Base-by-base conservation (phyloP, 345 rosid genomes). In the Salix exigua region DNA sequence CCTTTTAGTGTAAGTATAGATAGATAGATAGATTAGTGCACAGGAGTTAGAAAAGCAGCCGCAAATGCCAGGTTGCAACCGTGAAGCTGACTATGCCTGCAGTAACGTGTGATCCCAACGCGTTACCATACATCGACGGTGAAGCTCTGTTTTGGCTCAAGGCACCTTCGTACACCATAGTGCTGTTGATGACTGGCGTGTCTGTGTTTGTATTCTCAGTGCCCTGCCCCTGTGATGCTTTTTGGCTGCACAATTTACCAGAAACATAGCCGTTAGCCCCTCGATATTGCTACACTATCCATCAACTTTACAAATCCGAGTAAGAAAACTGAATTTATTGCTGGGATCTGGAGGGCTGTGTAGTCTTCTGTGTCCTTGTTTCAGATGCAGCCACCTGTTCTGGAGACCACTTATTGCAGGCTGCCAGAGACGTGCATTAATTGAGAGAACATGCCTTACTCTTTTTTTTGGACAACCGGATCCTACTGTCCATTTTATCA, bases 151-250 rank as follows among this genome's bases (percentile, higher is more conserved):
- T 89, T 26, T 82, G 78, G 65, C 79, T 89, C 72, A 83, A 33
- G 13, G 86, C 85, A 7, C 97, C 98, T 73, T 90, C 92, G 64
- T 94, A 94, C 64, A 92, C 89, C 93, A 94, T 91, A 0, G 88
- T 26, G 51, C 80, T 50, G 78, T 91, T 50, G 37, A 82, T 60
- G 42, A 64, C 48, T 64, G 80, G 74, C 21, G 26, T n/a, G 23
- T 18, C 12, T 1, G 68, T n/a, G 58, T 53, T 65, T 2, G 82
- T 77, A 13, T 75, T 28, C 71, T 68, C 82, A 18, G 73, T 33
- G 46, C 35, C 69, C 66, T 85, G 86, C 31, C 72, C 91, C 75
- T 89, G 88, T 0, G 92, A 86, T 37, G 97, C 82, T 81, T 94
- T 94, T 72, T 89, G 93, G 77, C 98, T 94, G 90, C 81, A 81